These are phyloP conservation scores for Cynara cardunculus DNA, from an alignment of 129 eudicot species.

Conservation along the genomic window DNA sequence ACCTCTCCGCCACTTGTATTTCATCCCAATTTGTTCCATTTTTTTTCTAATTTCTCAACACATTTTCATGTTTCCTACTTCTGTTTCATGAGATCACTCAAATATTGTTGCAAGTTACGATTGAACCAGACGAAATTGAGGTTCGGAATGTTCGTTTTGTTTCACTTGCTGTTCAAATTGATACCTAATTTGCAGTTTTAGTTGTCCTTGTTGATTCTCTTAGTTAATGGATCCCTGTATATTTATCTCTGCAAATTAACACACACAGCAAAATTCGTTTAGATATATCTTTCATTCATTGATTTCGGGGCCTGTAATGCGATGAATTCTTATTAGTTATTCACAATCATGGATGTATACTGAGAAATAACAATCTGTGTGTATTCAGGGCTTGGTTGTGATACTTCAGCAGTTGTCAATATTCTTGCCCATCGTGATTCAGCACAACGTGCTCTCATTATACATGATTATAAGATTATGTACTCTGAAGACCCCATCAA, in stretches of 20 bases:
- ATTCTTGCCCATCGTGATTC: slow-evolving; percentile 89
- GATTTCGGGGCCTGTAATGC: background rate
- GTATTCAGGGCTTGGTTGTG: slow-evolving; percentile 80
- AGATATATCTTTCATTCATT: background rate
- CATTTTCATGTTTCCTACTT: slow-evolving; percentile 7
- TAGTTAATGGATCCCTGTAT: background rate
- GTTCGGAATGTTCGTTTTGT: background rate
- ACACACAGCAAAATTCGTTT: background rate
- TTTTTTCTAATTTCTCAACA: background rate
- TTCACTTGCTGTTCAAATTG: background rate
- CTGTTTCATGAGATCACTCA: background rate
- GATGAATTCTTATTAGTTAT: background rate
- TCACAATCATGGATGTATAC: background rate
- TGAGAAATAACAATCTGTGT: background rate
- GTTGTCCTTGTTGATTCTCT: background rate
- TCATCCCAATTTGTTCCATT: background rate
- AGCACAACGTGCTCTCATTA: slow-evolving; percentile 70
- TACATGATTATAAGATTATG: slow-evolving; percentile 58
- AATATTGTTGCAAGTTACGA: background rate
- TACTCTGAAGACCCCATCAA: slow-evolving; percentile 61
- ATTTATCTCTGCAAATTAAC: too few relatives aligned
- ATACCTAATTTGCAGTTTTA: background rate
- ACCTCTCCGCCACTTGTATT: too few relatives aligned
- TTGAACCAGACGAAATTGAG: background rate
- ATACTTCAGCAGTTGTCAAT: slow-evolving; percentile 55